Base-by-base conservation (phyloP, 2,329 filamentous ascomycete species). In the Cordyceps javanica region DNA sequence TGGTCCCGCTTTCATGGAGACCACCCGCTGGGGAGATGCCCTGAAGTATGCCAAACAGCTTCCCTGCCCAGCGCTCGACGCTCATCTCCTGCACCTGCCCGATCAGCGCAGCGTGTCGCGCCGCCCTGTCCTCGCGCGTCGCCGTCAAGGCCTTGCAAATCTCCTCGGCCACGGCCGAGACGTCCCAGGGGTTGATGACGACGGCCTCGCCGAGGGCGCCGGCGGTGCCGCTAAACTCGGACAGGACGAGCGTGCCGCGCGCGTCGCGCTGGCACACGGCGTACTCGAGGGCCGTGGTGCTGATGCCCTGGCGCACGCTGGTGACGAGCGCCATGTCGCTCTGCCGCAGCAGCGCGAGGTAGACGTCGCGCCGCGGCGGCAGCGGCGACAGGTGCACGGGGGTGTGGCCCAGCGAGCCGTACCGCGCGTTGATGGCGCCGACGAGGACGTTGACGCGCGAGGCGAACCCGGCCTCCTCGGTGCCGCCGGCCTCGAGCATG, bases 171-270 rank as follows among this genome's bases (percentile, higher is more conserved):
- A 96, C 92, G 34, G 89, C 90, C 25, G 82, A 84, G 54, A 92
- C 80, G 69, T 97, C 91, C 91, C 92, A 97, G 1, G 93, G 93
- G 73, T 97, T 97, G 77, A 97, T 96, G 71, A 96, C 91, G 61
- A 96, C 91, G 26, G 93, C 93, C 66, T 89, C 87, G 61, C 83
- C 82, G 36, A 97, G 80, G 56, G 87, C 94, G 54, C 90, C 89
- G 26, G 93, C 91, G 1, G 93, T 97, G 59, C 93, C 93, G 61
- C 92, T 97, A 72, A 97, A 97, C 72, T 97, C 93, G 14, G 93
- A 97, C 21, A 97, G 82, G 62, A 97, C 97, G 46, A 97, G 77
- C 1, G 91, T 92, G 1, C 92, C 90, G 63, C 92, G 86, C 59
- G 86, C 86, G 62, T 94, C 88, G 67, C 90, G 89, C 73, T 97